These are phyloP conservation scores for Penicillium verhagenii DNA, from an alignment of 495 filamentous ascomycete genomes.

Conservation along the genomic window DNA sequence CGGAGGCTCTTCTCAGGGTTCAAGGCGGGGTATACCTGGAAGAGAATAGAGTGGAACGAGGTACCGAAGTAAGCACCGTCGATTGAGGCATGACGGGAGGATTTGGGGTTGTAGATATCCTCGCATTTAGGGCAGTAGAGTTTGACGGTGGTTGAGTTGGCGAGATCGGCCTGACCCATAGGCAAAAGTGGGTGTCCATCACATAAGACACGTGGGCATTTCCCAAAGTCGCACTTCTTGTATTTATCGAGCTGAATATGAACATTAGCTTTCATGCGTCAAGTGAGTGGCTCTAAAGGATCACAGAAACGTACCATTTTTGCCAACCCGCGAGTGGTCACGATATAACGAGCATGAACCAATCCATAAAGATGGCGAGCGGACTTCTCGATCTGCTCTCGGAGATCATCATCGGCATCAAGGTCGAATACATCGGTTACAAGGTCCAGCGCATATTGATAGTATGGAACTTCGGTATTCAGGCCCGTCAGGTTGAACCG, in stretches of 20 bases:
- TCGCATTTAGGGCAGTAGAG: slow-evolving; percentile 97
- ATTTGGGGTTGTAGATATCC: slow-evolving; percentile 98
- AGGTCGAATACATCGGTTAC: slow-evolving; percentile 99
- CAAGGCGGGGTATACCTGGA: slow-evolving; percentile 93
- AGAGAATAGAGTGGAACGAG: slow-evolving; percentile 97
- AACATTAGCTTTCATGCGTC: neutral
- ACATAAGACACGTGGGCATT: slow-evolving; percentile 95
- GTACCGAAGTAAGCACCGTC: slow-evolving; percentile 98
- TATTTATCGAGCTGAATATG: slow-evolving; percentile 87
- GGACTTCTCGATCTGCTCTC: slow-evolving; percentile 97
- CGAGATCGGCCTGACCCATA: slow-evolving; percentile 85
- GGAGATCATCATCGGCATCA: slow-evolving; percentile 96
- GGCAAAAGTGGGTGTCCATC: slow-evolving; percentile 87
- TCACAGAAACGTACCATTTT: slow-evolving; percentile 78
- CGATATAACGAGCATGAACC: slow-evolving; percentile 95
- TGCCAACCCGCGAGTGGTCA: slow-evolving; percentile 86
- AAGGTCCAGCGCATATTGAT: slow-evolving; percentile 98
- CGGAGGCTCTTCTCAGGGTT: slow-evolving; percentile 81
- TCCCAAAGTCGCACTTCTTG: slow-evolving; percentile 96
- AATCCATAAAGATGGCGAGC: slow-evolving; percentile 94
- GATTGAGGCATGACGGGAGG: slow-evolving; percentile 88
- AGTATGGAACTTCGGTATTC: slow-evolving; percentile 96
- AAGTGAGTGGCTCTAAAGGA: neutral
- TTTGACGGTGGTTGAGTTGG: slow-evolving; percentile 84
- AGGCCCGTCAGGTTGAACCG: slow-evolving; percentile 97